Percentiles rank a stretch among this genome's conserved stretches.
Evolutionary conservation across 768 basidiomycete genomes (phyloP).

Genomic region (Tricholoma bakamatsutake): DNA sequence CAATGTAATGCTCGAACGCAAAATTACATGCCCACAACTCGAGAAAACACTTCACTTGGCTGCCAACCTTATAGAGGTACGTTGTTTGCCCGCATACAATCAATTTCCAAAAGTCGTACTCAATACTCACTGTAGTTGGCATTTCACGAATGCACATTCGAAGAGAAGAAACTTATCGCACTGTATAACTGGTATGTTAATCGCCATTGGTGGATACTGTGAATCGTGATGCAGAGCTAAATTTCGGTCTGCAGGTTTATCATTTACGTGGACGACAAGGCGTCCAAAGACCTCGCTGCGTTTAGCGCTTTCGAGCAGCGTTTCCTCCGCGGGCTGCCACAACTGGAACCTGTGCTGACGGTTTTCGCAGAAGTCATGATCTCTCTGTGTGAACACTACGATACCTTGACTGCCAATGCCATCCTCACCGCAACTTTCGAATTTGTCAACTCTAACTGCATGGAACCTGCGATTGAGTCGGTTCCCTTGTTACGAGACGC

Average conservation of each 20-base stretch:
- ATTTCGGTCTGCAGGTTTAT: constrained; percentile 1
- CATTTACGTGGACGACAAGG: constrained; percentile 14
- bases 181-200: constrained; percentile 8
- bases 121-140: constrained; percentile 1
- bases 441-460: constrained; percentile 8
- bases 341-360: constrained; percentile 10
- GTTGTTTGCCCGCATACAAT: background rate
- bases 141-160: constrained; percentile 6
- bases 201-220: too few species aligned
- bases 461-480: constrained; percentile 6
- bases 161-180: constrained; percentile 7
- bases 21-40: background rate
- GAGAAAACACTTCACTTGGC: background rate
- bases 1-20: background rate
- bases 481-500: background rate
- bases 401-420: constrained; percentile 9
- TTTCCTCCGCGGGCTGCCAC: background rate
- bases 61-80: constrained; percentile 1
- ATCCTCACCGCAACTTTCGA: constrained; percentile 11
- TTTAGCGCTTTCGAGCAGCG: constrained; percentile 7
- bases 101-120: background rate
- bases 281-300: background rate
- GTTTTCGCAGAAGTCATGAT: constrained; percentile 6
- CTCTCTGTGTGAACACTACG: background rate
- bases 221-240: background rate